Evolutionary conservation across 1,284 basidiomycete species (phyloP), one percentile per base, ranked within the genome.

Genomic region (Heterobasidion irregulare): DNA sequence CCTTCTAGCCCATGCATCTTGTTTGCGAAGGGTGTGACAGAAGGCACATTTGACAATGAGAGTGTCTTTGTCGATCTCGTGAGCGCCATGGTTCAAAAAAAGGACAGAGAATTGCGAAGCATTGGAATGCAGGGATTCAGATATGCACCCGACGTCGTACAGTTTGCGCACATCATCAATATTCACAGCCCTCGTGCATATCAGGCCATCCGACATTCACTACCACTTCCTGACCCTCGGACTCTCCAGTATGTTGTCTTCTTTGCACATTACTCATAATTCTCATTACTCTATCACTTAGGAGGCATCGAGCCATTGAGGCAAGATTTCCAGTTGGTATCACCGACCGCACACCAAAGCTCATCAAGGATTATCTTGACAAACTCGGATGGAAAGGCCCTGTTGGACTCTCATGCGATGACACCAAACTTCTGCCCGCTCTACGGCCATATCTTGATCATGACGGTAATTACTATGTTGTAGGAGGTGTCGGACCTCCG

Each of bases 391-490:
- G 68, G 50, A 32, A 47, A n/a, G 68, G 70, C 1, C 69, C 65
- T 2, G 51, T 68, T 41, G 60, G 52, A 3, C 57, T 72, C 0
- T 64, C 64, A 52, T 70, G 68, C 50, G 69, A 73, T 55, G 69
- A 73, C 45, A 72, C 68, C 2, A 70, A 72, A 54, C 62, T 72
- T 0, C 58, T 65, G 36, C 47, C 62, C 3, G 48, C 62, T 0
- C 63, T 64, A 8, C 60, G 64, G 0, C 61, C 63, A 0, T 68
- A 65, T 52, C 70, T 55, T 45, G 66, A 71, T 57, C 10, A 10
- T 9, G 38, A 41, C 15, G 38, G 46, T 18, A 26, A 47, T 9
- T 47, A 10, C 10, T 47, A 47, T 18, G 16, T 47, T 10, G 9
- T 47, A 26, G 46, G 46, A 26, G n/a, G 46, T 12, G 16, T 18